These are phyloP conservation scores for Rutidosis leptorrhynchoides DNA, from an alignment of 129 eudicot species.

Conservation along the genomic window DNA sequence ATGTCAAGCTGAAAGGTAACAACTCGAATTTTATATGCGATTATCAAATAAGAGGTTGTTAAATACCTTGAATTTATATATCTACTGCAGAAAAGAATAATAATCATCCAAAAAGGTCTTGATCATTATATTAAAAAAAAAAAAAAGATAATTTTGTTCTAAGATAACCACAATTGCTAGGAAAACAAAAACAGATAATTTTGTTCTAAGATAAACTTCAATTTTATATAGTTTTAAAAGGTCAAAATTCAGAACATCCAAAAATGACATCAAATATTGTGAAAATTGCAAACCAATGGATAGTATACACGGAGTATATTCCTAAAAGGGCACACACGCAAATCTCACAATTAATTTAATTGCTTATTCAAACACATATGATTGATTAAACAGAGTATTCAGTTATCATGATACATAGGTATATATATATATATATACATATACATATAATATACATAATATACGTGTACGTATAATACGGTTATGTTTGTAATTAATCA, in stretches of 20 bases:
- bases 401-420: background rate
- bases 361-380: background rate
- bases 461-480: background rate
- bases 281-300: background rate
- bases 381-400: constrained; percentile 5
- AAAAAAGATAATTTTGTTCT: background rate
- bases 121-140: background rate
- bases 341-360: constrained; percentile 7
- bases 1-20: background rate
- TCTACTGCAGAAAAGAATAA: background rate
- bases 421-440: background rate
- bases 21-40: background rate
- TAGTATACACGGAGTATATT: background rate
- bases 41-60: background rate
- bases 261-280: background rate
- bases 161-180: background rate
- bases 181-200: constrained; percentile 1
- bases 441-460: background rate
- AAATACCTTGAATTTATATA: background rate
- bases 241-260: constrained; percentile 18
- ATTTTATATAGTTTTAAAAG: too few relatives aligned
- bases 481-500: constrained; percentile 4
- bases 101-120: background rate
- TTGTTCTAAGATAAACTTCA: background rate
- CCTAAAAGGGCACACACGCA: background rate